Evolutionary conservation across 306 rosid genomes (phyloP), one percentile per base, ranked within the genome.

Genomic region (Argentina anserina): DNA sequence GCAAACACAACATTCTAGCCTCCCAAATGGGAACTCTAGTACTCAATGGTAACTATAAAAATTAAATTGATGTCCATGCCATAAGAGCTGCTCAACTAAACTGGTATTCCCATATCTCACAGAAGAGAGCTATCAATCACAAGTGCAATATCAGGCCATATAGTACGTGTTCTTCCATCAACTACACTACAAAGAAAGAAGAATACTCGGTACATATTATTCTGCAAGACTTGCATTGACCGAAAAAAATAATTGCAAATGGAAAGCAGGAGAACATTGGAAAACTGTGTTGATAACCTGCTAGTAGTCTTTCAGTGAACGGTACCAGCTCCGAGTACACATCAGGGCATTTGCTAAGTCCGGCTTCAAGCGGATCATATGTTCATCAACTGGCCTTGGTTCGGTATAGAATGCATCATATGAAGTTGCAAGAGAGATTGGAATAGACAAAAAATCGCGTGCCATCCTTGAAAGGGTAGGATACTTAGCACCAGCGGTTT

Each of bases 391-490:
- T 6, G 63, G 74, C 62, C 50, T 60, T 69, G 69, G 52, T 76
- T 9, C 41, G 13, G 75, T 60, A 33, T 68, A 76, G 34, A 59
- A 69, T 45, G 61, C 80, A 2, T 69, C 62, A 25, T 36, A 1
- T 1, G 33, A 36, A 61, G 70, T 69, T 10, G 62, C 59, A 8
- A 69, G 53, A 59, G 80, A 68, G n/a, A 76, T 3, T 10, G 75
- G 75, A 6, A 76, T 46, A 11, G 75, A 8, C 34, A 76, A 60
- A 17, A 68, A 43, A 59, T 76, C 75, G 0, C 65, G 23, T 33
- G 70, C 80, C 68, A 69, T 76, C 75, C 49, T 39, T 6, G 75
- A 33, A 60, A 76, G 74, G 4, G 64, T 26, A 17, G 70, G 80
- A 46, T 76, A 76, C 41, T 13, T 26, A 6, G 20, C n/a, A 23